phyloP scores from a whole-genome alignment of 1,284 basidiomycete species.

The Taiwanofungus camphoratus region DNA sequence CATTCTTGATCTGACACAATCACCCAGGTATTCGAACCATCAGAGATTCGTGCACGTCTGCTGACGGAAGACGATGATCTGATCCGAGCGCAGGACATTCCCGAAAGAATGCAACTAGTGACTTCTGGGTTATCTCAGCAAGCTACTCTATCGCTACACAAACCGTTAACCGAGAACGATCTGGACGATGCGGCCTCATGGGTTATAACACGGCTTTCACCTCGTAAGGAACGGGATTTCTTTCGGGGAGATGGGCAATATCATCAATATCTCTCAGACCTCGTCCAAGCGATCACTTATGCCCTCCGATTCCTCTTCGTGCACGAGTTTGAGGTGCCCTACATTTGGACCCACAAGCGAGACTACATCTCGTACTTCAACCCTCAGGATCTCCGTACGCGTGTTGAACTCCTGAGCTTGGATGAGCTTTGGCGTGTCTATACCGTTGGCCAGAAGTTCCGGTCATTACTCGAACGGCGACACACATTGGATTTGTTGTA shows the following conservation, averaged over 20 bases:
- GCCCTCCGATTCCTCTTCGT: constrained; percentile 84
- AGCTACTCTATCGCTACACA: constrained; percentile 63
- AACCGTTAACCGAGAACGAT: constrained; percentile 62
- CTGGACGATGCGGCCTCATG: constrained; percentile 83
- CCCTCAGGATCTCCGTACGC: constrained; percentile 44
- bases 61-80: constrained; percentile 94
- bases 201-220: constrained; percentile 84
- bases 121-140: constrained; percentile 77
- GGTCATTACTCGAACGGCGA: constrained; percentile 76
- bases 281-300: constrained; percentile 77
- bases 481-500: constrained; percentile 62
- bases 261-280: constrained; percentile 57
- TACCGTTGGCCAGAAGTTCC: constrained; percentile 79
- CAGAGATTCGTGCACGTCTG: constrained; percentile 89
- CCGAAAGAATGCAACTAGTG: constrained; percentile 94
- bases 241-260: constrained; percentile 58
- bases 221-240: constrained; percentile 71
- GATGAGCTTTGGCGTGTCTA: constrained; percentile 89
- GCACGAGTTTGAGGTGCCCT: constrained; percentile 89
- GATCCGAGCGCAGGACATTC: constrained; percentile 86
- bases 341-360: constrained; percentile 90
- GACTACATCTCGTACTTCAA: constrained; percentile 86
- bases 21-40: constrained; percentile 91
- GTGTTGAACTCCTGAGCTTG: constrained; percentile 66
- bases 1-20: constrained; percentile 5